These are phyloP conservation scores for Hyphodiscus hymeniophilus DNA, from an alignment of 495 filamentous ascomycete species.

Conservation along the genomic window DNA sequence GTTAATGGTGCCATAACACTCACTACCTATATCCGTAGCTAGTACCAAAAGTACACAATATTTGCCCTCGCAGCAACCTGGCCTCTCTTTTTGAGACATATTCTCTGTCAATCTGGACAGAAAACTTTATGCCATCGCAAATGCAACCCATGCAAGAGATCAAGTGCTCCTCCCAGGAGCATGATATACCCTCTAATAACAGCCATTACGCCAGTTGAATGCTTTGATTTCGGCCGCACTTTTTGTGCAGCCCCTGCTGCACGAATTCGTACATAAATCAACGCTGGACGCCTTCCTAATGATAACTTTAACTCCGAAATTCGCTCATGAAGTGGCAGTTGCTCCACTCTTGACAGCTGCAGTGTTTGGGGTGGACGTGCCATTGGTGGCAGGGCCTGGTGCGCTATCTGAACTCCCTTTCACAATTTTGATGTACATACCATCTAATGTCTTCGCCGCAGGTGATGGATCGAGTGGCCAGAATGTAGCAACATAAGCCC, in stretches of 20 bases:
- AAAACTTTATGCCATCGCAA: not conserved
- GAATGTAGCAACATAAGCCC: conserved; percentile 29
- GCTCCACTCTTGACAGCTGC: not conserved
- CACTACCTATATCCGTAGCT: too few relatives aligned
- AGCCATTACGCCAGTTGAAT: conserved; percentile 1
- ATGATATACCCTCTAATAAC: not conserved
- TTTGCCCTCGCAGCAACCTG: too few relatives aligned
- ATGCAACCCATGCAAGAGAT: not conserved
- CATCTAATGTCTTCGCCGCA: conserved; percentile 32
- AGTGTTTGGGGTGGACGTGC: conserved; percentile 3
- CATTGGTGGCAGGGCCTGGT: not conserved
- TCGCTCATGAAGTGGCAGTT: not conserved
- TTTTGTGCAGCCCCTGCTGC: not conserved
- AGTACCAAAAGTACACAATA: too few relatives aligned
- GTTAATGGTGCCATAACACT: too few relatives aligned
- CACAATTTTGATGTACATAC: conserved; percentile 37
- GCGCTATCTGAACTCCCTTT: not conserved
- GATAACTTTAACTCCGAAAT: not conserved
- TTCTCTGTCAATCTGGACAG: too few relatives aligned
- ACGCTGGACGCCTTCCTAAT: conserved; percentile 13
- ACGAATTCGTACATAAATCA: not conserved
- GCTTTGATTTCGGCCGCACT: conserved; percentile 4
- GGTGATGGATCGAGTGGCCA: conserved; percentile 29
- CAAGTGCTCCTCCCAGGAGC: not conserved
- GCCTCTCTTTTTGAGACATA: too few relatives aligned